Evolutionary conservation across 2,329 filamentous ascomycete genomes (phyloP), one percentile per base, ranked within the genome.

Genomic region (Penicillium sp.): DNA sequence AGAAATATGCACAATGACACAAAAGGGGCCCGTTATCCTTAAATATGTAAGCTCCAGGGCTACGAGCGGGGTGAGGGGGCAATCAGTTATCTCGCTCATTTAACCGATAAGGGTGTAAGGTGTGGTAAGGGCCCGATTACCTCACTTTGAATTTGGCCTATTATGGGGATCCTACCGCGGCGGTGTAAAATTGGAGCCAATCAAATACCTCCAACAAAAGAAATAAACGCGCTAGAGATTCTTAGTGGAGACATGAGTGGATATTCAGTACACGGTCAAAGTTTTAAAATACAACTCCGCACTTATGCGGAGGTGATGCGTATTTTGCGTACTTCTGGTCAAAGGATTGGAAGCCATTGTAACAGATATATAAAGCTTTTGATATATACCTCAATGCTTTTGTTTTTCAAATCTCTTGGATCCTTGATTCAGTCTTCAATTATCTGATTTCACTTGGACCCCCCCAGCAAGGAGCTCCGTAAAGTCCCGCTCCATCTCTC

Each of bases 401-500:
- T 27, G 9, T 21, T 13, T 13, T 2, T 25, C 1, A 23, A n/a
- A 10, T 21, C 3, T 19, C 13, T 25, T 7, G n/a, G 9, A 44
- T 29, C 33, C 15, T 38, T 47, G n/a, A 48, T 12, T 42, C 13
- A 49, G 15, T 43, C 7, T 10, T 17, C 29, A 23, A 29, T n/a
- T 42, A 31, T 48, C 10, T 39, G 15, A 23, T 53, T 12, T 19
- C 25, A 31, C 19, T 13, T 50, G 31, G 51, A 19, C 38, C 21
- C 21, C 21, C 41, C 36, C 57, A 49, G 43, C 41, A 54, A 59
- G 56, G 58, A 55, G 39, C 57, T 63, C 64, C 65, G 65, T 65
- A 61, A 63, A 58, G 59, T 60, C 58, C 65, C 64, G 61, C 53
- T 64, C 63, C 60, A 65, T 63, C 23, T 25, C 42, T 57, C 54